Base-by-base conservation (phyloP, 139 green algal species). In the Coccomyxa sp. region DNA sequence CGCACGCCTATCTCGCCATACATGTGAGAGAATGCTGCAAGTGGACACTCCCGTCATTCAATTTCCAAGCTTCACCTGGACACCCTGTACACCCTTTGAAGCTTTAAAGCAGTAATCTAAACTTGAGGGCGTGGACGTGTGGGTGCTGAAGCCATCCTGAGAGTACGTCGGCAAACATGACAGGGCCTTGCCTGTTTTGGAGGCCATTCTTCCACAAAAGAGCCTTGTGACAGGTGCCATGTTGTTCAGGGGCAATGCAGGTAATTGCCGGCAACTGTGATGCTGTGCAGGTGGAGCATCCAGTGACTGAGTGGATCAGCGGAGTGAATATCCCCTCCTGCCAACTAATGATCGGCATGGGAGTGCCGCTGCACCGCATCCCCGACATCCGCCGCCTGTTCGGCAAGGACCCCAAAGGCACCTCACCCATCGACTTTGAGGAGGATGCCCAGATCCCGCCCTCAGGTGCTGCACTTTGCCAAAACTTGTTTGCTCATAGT, bases 271-370 rank as follows among this genome's bases (percentile, higher is more conserved):
- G n/a, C n/a, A n/a, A n/a, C n/a, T n/a, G n/a, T n/a, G n/a, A n/a
- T n/a, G n/a, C n/a, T n/a, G n/a, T n/a, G 0, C 89, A 97, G 92
- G 96, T 99, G 78, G 97, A 99, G 91, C 97, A 99, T 87, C 97
- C 97, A 12, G 97, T 99, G 45, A 99, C 97, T 17, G 97, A 99
- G 89, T 95, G 92, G 89, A 98, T 99, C 89, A 96, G 93, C 23
- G 88, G 90, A 15, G 92, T 97, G 67, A 99, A 99, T 88, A 93
- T 99, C 76, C 97, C 97, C n/a, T 89, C 95, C 21, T 90, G 87
- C 45, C 97, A 99, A 89, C 81, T 98, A 11, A 89, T 97, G 81
- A 87, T 99, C 23, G 97, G 89, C 82, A 97, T 97, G 93, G 97
- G 97, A 45, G 91, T 98, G 27, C 95, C 96, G 0, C 90, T 99